These are phyloP conservation scores for Calycina herbarum DNA, from an alignment of 2,329 filamentous ascomycete genomes.

Conservation along the genomic window DNA sequence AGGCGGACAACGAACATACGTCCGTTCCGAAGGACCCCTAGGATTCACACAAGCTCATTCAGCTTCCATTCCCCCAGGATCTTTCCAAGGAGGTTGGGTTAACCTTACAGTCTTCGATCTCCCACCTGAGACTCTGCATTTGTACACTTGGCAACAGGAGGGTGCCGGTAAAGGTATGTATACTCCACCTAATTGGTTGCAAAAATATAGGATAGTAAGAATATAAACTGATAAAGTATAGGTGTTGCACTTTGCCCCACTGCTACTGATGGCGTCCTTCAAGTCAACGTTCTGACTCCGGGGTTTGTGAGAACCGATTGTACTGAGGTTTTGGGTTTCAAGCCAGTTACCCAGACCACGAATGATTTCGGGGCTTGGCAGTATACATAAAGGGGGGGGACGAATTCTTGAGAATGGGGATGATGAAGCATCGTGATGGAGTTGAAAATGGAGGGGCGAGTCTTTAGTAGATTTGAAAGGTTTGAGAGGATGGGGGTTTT, in stretches of 20 bases:
- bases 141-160: no score
- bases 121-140: no score
- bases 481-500: no score
- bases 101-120: conserved; percentile 12
- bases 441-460: no score
- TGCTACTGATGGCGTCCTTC: conserved; percentile 29
- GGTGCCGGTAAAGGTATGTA: no score
- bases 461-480: no score
- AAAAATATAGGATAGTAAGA: background rate
- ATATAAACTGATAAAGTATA: background rate
- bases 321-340: conserved; percentile 7
- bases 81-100: conserved; percentile 50
- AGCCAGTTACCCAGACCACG: conserved; percentile 10
- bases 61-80: conserved; percentile 48
- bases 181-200: background rate
- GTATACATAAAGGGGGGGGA: background rate
- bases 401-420: no score
- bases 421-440: no score
- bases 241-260: conserved; percentile 36
- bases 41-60: conserved; percentile 59
- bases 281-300: conserved; percentile 34
- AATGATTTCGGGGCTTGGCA: conserved; percentile 13
- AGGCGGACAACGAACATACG: conserved; percentile 63
- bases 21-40: conserved; percentile 53
- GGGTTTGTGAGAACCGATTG: conserved; percentile 38